Evolutionary conservation across 768 basidiomycete species (phyloP), one percentile per base, ranked within the genome.

Genomic region (Obba rivulosa): DNA sequence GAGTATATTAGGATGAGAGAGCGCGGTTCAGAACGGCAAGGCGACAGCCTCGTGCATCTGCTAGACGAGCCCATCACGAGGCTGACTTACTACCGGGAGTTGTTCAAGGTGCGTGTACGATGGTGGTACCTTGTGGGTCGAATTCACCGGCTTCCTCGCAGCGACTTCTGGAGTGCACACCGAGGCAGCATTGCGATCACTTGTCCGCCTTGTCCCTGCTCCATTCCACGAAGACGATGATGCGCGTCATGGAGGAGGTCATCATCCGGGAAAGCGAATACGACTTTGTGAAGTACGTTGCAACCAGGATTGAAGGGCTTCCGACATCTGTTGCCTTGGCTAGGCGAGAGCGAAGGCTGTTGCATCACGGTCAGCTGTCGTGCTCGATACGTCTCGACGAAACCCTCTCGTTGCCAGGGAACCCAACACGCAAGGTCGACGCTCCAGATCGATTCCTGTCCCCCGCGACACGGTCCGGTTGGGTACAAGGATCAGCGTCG

Each of bases 221-320:
- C 20, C 78, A 83, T 51, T 77, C 83, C 2, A 84, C 81, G 16
- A 81, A 87, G 50, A 67, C 83, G 53, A 76, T 85, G 37, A 81
- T 94, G 50, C 78, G 80, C 22, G 83, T 85, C 2, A 78, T 96
- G 67, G 81, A 83, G 35, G 91, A 92, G 58, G 90, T 94, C 53
- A 92, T 93, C 60, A 66, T 76, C 10, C 78, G 89, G 17, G 92
- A 94, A 63, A 89, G 92, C 44, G 89, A 92, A 52, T 90, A 93
- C 60, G 81, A 83, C n/a, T 65, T 79, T 34, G 70, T 89, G 28
- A 87, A 86, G 61, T 65, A 73, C 17, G 72, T 90, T 17, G 67
- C 79, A 13, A 62, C 66, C 5, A 74, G 77, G 0, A 78, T 94
- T 51, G 69, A 75, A 20, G 85, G 85, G 1, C 61, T 88, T 3